Evolutionary conservation across 805 yeast species (phyloP), one percentile per base, ranked within the genome.

Genomic region (Starmerella lactis-condensi): DNA sequence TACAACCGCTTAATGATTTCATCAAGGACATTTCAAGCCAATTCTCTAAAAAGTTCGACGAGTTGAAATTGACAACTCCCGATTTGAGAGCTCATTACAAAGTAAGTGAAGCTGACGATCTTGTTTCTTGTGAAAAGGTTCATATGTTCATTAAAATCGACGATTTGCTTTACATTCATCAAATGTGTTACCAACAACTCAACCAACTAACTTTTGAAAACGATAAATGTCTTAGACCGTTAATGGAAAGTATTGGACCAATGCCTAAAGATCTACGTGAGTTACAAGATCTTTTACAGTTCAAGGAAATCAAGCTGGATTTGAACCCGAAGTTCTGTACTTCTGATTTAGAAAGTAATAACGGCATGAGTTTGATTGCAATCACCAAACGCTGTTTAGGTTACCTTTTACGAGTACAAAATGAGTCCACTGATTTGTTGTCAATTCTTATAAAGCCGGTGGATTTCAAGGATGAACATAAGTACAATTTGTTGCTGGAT

Each of bases 401-500:
- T 11, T 81, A 81, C 47, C 69, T 85, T 45, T 69, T 83, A 39
- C 71, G 82, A 41, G 77, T 89, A 5, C 95, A 89, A 57, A 62
- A 58, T 28, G 25, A 33, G n/a, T 72, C 72, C 17, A 58, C 65
- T 2, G 72, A 70, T 39, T 60, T 85, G 28, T 64, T 74, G 33
- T 85, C 76, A 30, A 54, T 79, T 32, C 52, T 81, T 30, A 61
- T 76, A 7, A 65, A 72, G 4, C 75, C 75, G 3, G 78, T 77
- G 19, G 58, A 61, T 22, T 67, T 72, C 0, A 61, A 59, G 12
- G 85, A 85, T 48, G 98, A 89, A 49, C 42, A 36, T 8, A 45
- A 38, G 17, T 43, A 36, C 23, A 38, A 37, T 19, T 19, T 33
- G 12, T 20, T 48, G 17, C 35, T 48, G 25, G 40, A 45, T 13